Percentiles rank a stretch among this genome's conserved stretches.
Conservation (phyloP, 129 eudicot genomes). For the Tagetes erecta region DNA sequence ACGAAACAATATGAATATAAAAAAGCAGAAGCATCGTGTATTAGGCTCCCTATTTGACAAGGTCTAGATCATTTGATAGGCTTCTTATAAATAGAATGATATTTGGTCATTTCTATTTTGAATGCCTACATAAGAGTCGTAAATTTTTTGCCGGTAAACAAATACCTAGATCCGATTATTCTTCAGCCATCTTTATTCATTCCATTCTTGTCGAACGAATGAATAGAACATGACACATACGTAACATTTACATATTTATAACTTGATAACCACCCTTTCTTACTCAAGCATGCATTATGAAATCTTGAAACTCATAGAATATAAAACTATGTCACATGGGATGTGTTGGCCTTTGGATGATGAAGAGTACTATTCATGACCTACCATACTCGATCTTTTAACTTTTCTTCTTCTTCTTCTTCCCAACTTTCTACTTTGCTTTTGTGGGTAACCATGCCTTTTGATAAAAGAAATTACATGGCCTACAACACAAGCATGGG, state of each 20-base stretch:
- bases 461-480: conserved; percentile 42
- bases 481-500: conserved; percentile 40
- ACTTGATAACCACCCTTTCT: neutral
- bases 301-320: neutral
- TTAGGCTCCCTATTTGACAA: too few species aligned
- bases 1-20: neutral
- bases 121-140: too few species aligned
- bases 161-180: too few species aligned
- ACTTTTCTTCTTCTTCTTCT: conserved; percentile 20
- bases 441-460: conserved; percentile 31
- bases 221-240: neutral
- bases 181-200: too few species aligned
- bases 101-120: too few species aligned
- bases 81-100: too few species aligned
- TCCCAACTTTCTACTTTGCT: conserved; percentile 27
- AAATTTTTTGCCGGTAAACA: too few species aligned
- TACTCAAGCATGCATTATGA: neutral
- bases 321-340: conserved; percentile 24
- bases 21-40: too few species aligned
- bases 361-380: conserved; percentile 26
- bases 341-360: conserved; percentile 31
- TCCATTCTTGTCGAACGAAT: too few species aligned
- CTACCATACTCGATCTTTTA: conserved; percentile 22
- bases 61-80: too few species aligned
- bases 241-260: neutral